Base-by-base conservation (phyloP, 2,329 filamentous ascomycete genomes). In the Dryadomyces sulphureus region DNA sequence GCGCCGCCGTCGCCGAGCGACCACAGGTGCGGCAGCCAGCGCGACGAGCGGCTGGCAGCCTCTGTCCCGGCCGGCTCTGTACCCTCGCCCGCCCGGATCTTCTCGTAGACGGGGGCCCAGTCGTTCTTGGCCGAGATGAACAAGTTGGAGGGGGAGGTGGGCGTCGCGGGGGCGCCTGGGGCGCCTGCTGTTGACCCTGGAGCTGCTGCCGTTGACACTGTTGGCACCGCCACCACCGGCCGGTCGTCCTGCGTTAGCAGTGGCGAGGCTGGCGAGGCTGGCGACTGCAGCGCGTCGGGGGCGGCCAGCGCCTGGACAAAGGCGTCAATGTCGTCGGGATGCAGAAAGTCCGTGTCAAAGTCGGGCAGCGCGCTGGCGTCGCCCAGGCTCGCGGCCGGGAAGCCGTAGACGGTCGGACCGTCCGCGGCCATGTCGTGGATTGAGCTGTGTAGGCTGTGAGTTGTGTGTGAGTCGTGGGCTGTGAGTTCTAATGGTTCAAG, bases 91-190 rank as follows among this genome's bases (percentile, higher is more conserved):
- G 47, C 16, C 16, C 55, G 53, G 20, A 89, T 72, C 48, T 75
- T 79, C 59, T 90, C 77, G 54, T 84, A 81, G 12, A 96, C 77
- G 0, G 92, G 92, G 16, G 85, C 81, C 92, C 92, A 98, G 67
- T 98, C 92, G 61, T 94, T 94, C 58, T 93, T 78, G 36, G 92
- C 90, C 4, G 86, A 84, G 56, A 96, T 86, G 59, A 89, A 88
- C 43, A 76, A 54, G 43, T 52, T 54, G 11, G 44, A 49, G 17
- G 19, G 21, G 48, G 34, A 46, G 42, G 24, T 48, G 32, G 27
- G 27, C n/a, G n/a, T n/a, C n/a, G n/a, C n/a, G n/a, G n/a, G n/a
- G n/a, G n/a, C n/a, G n/a, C n/a, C n/a, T n/a, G n/a, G n/a, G n/a
- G n/a, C n/a, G n/a, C n/a, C n/a, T n/a, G n/a, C 62, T 36, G 62